phyloP scores from a whole-genome alignment of 768 basidiomycete species.

The Mycena crocata region DNA sequence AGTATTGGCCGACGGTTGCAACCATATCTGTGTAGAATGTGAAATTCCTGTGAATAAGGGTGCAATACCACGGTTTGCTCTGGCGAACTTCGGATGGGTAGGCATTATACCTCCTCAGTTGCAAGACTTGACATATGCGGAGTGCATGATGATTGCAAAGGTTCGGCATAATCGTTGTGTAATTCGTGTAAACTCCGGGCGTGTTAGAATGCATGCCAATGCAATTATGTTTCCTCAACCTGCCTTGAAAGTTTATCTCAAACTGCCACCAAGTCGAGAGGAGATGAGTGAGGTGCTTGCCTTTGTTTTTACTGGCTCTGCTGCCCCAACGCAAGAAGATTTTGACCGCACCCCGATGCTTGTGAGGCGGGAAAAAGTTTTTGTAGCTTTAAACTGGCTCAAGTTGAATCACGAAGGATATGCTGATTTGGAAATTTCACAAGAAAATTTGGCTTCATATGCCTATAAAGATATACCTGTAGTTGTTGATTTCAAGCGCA shows the following conservation, averaged over 20 bases:
- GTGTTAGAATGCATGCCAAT: constrained; percentile 39
- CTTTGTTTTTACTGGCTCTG: no score
- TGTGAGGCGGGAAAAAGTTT: neutral
- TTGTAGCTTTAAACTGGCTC: neutral
- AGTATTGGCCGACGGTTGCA: no score
- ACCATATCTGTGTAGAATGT: no score
- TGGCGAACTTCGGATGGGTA: no score
- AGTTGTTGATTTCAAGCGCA: neutral
- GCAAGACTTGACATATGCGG: neutral
- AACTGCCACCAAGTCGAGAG: neutral
- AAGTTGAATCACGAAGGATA: neutral
- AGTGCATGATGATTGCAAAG: no score
- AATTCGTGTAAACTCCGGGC: neutral
- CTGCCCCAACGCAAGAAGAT: no score
- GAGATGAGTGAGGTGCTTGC: no score
- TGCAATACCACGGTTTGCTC: no score
- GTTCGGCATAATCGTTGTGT: constrained; percentile 18
- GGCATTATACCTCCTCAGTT: no score
- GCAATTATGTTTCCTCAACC: constrained; percentile 41
- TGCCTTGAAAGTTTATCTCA: constrained; percentile 18
- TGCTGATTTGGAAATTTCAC: no score
- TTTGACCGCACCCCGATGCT: neutral
- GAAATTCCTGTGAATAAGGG: no score
- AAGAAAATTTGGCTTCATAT: constrained; percentile 10
- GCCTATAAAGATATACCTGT: neutral